These are phyloP conservation scores for Colletotrichum sp. DNA, from an alignment of 2,329 filamentous ascomycete species.

Conservation along the genomic window DNA sequence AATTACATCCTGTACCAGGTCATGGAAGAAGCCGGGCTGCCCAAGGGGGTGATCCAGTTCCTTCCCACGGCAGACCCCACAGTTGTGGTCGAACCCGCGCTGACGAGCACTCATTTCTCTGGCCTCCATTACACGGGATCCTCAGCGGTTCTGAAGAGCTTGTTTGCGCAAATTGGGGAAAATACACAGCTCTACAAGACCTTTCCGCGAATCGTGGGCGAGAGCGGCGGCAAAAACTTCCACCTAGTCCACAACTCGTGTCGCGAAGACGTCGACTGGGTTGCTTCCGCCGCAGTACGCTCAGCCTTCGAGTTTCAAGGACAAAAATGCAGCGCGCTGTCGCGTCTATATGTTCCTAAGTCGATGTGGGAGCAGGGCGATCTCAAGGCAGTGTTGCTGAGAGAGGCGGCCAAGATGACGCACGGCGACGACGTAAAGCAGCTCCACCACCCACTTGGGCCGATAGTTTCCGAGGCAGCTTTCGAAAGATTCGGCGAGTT, in stretches of 20 bases:
- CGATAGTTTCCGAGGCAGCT: not conserved
- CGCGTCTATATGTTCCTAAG: not conserved
- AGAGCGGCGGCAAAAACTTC: slow-evolving; percentile 6
- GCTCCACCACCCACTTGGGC: not conserved
- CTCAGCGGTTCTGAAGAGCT: not conserved
- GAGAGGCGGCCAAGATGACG: not conserved
- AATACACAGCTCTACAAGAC: not conserved
- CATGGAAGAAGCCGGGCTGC: not conserved
- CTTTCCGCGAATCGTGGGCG: not conserved
- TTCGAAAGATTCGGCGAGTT: not conserved
- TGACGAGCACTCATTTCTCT: not conserved
- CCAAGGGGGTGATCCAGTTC: not conserved
- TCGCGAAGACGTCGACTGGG: not conserved
- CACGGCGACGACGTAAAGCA: not conserved
- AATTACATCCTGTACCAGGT: not conserved
- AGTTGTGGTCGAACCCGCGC: not conserved
- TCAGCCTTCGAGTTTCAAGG: not conserved
- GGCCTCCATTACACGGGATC: not conserved
- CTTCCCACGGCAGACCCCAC: not conserved
- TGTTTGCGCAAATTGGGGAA: not conserved
- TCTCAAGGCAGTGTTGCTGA: not conserved
- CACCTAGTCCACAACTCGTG: not conserved
- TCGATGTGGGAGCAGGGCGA: not conserved
- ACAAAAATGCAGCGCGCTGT: not conserved
- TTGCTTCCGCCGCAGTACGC: not conserved